These are phyloP conservation scores for Globisporangium irregulare DNA, from an alignment of 352 stramenopile species.

Conservation along the genomic window DNA sequence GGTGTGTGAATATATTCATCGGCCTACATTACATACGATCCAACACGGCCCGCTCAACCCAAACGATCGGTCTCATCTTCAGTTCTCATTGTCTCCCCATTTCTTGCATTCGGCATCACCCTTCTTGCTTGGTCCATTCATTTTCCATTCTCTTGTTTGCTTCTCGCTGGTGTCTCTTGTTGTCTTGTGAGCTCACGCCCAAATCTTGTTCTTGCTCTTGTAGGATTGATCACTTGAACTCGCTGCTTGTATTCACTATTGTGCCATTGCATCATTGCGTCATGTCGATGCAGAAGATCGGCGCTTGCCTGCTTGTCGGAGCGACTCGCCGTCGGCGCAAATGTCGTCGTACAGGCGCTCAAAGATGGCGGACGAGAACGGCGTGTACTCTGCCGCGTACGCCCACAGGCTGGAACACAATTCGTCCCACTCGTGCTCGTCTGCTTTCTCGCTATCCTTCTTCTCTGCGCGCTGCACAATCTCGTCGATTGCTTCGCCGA, in stretches of 20 bases:
- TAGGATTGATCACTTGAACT: not conserved
- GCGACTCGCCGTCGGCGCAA: slow-evolving; percentile 59
- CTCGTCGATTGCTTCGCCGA: slow-evolving; percentile 76
- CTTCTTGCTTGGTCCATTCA: not conserved
- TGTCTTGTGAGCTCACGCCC: not conserved
- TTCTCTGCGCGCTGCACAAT: slow-evolving; percentile 52
- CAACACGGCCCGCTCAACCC: not conserved
- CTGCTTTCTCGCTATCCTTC: slow-evolving; percentile 15
- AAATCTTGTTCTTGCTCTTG: not conserved
- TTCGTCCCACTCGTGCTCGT: slow-evolving; percentile 57
- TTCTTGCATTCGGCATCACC: not conserved
- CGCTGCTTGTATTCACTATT: not conserved
- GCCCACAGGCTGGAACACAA: slow-evolving; percentile 77
- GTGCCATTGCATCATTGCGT: slow-evolving; percentile 4
- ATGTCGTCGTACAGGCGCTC: slow-evolving; percentile 88
- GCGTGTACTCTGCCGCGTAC: slow-evolving; percentile 72
- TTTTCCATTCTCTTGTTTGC: slow-evolving; percentile 2
- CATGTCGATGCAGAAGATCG: slow-evolving; percentile 18
- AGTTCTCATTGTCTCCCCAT: slow-evolving; percentile 1
- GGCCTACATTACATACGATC: slow-evolving; percentile 18
- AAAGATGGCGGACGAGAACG: slow-evolving; percentile 70
- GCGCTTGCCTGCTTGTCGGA: slow-evolving; percentile 23
- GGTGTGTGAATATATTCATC: slow-evolving; percentile 18
- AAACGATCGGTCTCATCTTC: slow-evolving; percentile 1
- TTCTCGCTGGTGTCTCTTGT: not conserved